These are phyloP conservation scores for Ascochyta pisi DNA, from an alignment of 2,329 filamentous ascomycete species.

Conservation along the genomic window DNA sequence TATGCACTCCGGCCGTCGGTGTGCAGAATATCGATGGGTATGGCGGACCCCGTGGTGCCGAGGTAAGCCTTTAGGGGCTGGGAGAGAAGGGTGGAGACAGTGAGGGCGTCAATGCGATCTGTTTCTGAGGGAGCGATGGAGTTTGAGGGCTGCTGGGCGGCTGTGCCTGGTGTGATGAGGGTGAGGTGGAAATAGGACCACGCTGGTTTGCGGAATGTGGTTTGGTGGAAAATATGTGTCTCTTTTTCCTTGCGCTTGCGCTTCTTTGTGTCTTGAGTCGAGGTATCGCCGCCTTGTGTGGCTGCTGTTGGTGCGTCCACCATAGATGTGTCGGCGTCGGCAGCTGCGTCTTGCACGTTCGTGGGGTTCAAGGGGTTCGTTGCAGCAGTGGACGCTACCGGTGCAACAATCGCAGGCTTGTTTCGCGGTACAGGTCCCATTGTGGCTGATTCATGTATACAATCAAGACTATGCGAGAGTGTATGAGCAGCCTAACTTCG, in stretches of 20 bases:
- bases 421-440: slow-evolving; percentile 1
- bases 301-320: slow-evolving; percentile 5
- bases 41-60: slow-evolving; percentile 70
- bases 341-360: background rate
- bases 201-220: slow-evolving; percentile 49
- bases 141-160: slow-evolving; percentile 6
- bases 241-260: slow-evolving; percentile 26
- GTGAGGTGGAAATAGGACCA: slow-evolving; percentile 54
- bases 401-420: background rate
- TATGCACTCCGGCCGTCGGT: slow-evolving; percentile 26
- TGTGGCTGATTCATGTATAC: background rate
- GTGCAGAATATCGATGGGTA: slow-evolving; percentile 74
- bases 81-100: slow-evolving; percentile 68
- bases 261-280: slow-evolving; percentile 18
- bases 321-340: slow-evolving; percentile 7
- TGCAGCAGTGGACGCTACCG: background rate
- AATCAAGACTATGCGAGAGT: background rate
- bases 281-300: background rate
- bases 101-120: slow-evolving; percentile 63
- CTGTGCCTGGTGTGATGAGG: slow-evolving; percentile 34
- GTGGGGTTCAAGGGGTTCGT: background rate
- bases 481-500: background rate
- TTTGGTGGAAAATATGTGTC: slow-evolving; percentile 37
- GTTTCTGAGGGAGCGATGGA: background rate
- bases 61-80: slow-evolving; percentile 72